Conservation (phyloP, 192 early-diverging fungal species). For the Funneliformis mosseae region DNA sequence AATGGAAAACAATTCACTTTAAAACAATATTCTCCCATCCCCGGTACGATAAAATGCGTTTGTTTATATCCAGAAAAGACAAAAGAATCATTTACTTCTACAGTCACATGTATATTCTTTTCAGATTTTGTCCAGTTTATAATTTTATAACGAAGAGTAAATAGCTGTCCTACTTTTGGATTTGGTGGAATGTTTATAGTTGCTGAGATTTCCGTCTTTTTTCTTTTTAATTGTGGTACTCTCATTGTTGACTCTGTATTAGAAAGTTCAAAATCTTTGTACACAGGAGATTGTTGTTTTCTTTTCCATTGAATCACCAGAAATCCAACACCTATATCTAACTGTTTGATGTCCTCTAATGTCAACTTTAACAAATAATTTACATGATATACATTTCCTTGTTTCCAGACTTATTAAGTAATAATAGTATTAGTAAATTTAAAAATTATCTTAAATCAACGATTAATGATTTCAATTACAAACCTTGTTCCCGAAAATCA, state of each 20-base stretch:
- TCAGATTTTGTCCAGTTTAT: conserved; percentile 60
- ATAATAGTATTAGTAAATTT: background rate
- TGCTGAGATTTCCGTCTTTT: background rate
- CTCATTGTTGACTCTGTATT: conserved; percentile 2
- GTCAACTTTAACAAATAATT: conserved; percentile 47
- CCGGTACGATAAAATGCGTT: conserved; percentile 56
- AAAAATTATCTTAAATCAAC: conserved; percentile 7
- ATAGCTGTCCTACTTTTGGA: conserved; percentile 56
- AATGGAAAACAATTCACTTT: conserved; percentile 66
- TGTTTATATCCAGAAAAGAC: conserved; percentile 77
- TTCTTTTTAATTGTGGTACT: background rate
- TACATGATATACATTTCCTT: conserved; percentile 47
- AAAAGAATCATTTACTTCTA: conserved; percentile 73
- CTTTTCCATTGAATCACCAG: conserved; percentile 27
- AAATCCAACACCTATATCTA: conserved; percentile 19
- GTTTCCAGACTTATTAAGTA: conserved; percentile 50
- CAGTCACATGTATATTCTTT: conserved; percentile 55
- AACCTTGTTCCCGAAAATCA: conserved; percentile 25
- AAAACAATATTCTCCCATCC: conserved; percentile 52
- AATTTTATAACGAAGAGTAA: conserved; percentile 63
- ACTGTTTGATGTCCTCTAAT: conserved; percentile 36
- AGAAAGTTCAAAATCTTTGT: background rate
- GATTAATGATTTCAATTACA: background rate
- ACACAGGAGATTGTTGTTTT: background rate
- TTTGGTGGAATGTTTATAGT: conserved; percentile 59